Conservation (phyloP, 1,139 yeast species). For the Debaryomycetaceae sp. region DNA sequence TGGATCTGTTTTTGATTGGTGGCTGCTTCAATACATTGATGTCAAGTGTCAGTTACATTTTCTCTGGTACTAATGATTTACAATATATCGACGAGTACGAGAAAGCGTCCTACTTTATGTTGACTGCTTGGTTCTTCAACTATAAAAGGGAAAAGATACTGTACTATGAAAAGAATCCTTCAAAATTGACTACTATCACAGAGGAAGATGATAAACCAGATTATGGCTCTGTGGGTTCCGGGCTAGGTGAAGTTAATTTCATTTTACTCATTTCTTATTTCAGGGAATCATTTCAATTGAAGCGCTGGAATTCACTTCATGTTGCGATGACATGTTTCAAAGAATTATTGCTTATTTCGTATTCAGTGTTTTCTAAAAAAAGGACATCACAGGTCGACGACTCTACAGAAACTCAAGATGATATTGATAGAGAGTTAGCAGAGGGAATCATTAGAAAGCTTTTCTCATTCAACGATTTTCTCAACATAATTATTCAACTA, state of each 20-base stretch:
- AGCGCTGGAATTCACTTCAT: slow-evolving; percentile 58
- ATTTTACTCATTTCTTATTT: slow-evolving; percentile 57
- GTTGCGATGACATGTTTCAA: slow-evolving; percentile 70
- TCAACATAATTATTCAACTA: slow-evolving; percentile 55
- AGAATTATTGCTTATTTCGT: slow-evolving; percentile 58
- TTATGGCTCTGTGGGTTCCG: slow-evolving; percentile 64
- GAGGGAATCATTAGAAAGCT: slow-evolving; percentile 47
- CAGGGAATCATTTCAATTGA: slow-evolving; percentile 49
- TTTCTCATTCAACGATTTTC: slow-evolving; percentile 64
- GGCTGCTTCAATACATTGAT: slow-evolving; percentile 74
- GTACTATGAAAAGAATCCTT: slow-evolving; percentile 4
- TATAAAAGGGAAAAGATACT: slow-evolving; percentile 30
- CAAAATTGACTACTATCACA: not conserved
- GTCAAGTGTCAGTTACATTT: slow-evolving; percentile 45
- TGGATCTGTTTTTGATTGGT: slow-evolving; percentile 56
- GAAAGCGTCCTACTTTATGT: slow-evolving; percentile 50
- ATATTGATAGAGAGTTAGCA: slow-evolving; percentile 45
- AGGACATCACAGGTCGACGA: slow-evolving; percentile 20
- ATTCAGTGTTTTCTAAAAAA: slow-evolving; percentile 44
- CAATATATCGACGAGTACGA: slow-evolving; percentile 33
- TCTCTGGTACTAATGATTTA: slow-evolving; percentile 40
- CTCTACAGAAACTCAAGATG: slow-evolving; percentile 45
- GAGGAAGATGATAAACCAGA: slow-evolving; percentile 30
- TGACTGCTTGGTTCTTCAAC: slow-evolving; percentile 67
- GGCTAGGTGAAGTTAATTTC: slow-evolving; percentile 64